phyloP scores from a whole-genome alignment of 2,329 filamentous ascomycete species.

The Fusarium tupiense region DNA sequence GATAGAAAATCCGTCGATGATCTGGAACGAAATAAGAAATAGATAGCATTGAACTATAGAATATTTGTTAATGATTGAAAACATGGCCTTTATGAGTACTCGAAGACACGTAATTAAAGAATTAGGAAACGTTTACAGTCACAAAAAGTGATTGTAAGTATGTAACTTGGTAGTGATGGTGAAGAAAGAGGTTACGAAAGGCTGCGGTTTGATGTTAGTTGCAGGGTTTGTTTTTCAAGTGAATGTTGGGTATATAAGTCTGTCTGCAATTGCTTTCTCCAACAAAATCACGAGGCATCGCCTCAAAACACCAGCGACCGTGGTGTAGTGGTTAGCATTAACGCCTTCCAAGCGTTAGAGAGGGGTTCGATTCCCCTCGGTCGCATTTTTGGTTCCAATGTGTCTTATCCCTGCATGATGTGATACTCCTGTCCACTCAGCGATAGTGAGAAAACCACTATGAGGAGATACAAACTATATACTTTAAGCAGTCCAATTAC shows the following conservation, averaged over 20 bases:
- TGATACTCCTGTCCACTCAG: neutral
- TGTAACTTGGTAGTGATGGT: neutral
- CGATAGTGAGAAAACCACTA: too few relatives aligned
- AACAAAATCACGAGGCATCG: neutral
- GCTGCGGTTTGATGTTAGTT: neutral
- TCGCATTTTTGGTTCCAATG: conserved; percentile 1
- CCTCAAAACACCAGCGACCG: conserved; percentile 8
- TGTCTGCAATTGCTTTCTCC: accelerated
- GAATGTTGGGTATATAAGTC: neutral
- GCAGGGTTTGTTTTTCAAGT: neutral
- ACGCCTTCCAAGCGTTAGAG: conserved; percentile 33
- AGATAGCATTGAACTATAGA: neutral
- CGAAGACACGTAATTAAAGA: neutral
- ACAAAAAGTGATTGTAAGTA: neutral
- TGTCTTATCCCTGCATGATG: neutral
- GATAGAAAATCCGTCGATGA: neutral
- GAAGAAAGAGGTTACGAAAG: neutral
- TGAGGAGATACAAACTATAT: too few relatives aligned
- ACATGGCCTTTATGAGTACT: neutral
- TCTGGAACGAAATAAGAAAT: neutral
- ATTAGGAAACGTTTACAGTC: too few relatives aligned
- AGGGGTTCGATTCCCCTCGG: conserved; percentile 32
- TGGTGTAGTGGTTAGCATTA: conserved; percentile 34
- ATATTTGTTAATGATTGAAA: neutral
- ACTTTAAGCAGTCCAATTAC: too few relatives aligned